These are phyloP conservation scores for Kodamaea alishanica DNA, from an alignment of 1,139 yeast species.

Conservation along the genomic window DNA sequence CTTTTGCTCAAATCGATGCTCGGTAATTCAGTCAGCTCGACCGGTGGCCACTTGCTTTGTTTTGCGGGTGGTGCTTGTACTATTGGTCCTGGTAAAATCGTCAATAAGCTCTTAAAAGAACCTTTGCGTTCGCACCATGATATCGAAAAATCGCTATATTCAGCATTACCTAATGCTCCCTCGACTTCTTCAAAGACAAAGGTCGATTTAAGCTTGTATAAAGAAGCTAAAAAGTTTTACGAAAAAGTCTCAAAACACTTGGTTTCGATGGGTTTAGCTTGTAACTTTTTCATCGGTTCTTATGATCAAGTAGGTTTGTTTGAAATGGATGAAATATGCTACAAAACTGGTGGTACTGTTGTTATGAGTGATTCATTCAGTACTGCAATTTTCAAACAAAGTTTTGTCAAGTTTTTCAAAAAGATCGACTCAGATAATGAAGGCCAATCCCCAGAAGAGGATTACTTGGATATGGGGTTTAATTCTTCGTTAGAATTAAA, in stretches of 20 bases:
- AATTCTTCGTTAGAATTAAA: conserved; percentile 60
- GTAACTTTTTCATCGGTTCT: conserved; percentile 58
- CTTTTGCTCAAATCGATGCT: conserved; percentile 44
- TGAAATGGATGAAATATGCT: conserved; percentile 60
- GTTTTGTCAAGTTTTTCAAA: conserved; percentile 51
- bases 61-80: conserved; percentile 62
- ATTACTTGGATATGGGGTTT: conserved; percentile 46
- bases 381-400: conserved; percentile 64
- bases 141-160: conserved; percentile 40
- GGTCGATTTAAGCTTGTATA: conserved; percentile 32
- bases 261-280: conserved; percentile 46
- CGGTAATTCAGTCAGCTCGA: conserved; percentile 30
- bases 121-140: conserved; percentile 61
- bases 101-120: conserved; percentile 45
- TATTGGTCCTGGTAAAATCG: conserved; percentile 54
- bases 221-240: conserved; percentile 42
- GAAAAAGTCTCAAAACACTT: conserved; percentile 39
- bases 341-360: conserved; percentile 59
- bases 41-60: conserved; percentile 60
- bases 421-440: conserved; percentile 27
- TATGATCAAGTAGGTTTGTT: conserved; percentile 65
- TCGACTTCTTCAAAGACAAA: conserved; percentile 27
- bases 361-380: conserved; percentile 63
- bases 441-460: conserved; percentile 6
- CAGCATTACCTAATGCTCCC: conserved; percentile 29